These are phyloP conservation scores for Vaccinium vitisidaea DNA, from an alignment of 148 eudicot species.

Conservation along the genomic window DNA sequence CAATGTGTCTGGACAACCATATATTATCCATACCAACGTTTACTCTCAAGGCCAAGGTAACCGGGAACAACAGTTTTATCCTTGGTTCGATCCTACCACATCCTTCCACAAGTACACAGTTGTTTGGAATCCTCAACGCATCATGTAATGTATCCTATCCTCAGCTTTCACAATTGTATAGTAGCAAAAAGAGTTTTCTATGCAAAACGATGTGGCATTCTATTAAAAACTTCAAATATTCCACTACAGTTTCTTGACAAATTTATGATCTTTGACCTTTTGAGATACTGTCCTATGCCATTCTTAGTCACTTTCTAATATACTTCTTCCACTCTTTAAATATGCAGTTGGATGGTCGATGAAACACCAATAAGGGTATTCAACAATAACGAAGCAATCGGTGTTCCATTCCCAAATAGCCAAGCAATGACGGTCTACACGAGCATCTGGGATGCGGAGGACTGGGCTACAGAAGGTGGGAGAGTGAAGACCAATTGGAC, in stretches of 20 bases:
- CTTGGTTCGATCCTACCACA: constrained; percentile 23
- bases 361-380: constrained; percentile 16
- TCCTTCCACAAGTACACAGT: constrained; percentile 25
- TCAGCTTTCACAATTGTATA: neutral
- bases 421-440: constrained; percentile 12
- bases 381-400: constrained; percentile 8
- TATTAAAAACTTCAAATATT: neutral
- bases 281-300: neutral
- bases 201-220: neutral
- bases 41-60: constrained; percentile 15
- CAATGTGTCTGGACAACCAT: constrained; percentile 17
- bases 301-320: neutral
- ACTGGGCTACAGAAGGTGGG: constrained; percentile 23
- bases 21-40: constrained; percentile 22
- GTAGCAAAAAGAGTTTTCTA: neutral
- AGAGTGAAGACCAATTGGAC: constrained; percentile 21
- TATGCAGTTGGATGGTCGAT: constrained; percentile 16
- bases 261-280: neutral
- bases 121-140: constrained; percentile 20
- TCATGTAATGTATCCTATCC: constrained; percentile 7
- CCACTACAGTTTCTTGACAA: neutral
- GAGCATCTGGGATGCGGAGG: constrained; percentile 20
- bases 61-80: constrained; percentile 21
- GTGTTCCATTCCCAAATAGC: constrained; percentile 16
- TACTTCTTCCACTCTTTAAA: neutral